Evolutionary conservation across 768 basidiomycete species (phyloP).

Genomic region (Termitomyces sp.): DNA sequence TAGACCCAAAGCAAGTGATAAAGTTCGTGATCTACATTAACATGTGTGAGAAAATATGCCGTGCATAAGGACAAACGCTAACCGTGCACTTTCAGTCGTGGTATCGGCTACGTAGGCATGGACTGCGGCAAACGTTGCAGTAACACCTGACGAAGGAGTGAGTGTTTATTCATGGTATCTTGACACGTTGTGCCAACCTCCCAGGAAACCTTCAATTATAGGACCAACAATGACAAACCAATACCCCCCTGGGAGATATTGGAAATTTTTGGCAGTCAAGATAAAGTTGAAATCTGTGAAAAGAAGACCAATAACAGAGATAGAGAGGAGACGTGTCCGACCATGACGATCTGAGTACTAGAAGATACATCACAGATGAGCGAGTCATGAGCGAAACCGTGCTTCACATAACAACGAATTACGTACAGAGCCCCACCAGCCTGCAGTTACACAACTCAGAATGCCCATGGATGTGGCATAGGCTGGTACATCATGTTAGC

Average conservation of each 20-base stretch:
- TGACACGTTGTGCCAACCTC: constrained; percentile 43
- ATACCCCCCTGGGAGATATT: constrained; percentile 72
- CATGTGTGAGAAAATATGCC: not conserved
- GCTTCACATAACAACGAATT: not conserved
- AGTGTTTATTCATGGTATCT: not conserved
- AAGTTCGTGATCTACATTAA: constrained; percentile 48
- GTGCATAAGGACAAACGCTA: not conserved
- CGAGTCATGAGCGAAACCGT: not conserved
- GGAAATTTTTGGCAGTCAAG: constrained; percentile 53
- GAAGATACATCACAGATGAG: not conserved
- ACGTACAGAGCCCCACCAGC: constrained; percentile 82
- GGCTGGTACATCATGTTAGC: constrained; percentile 32
- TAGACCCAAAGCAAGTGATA: constrained; percentile 64
- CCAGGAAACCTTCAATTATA: constrained; percentile 62
- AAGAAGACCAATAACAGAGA: constrained; percentile 58
- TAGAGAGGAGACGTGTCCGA: constrained; percentile 56
- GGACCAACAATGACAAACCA: constrained; percentile 71
- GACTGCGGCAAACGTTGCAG: constrained; percentile 43
- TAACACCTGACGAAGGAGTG: constrained; percentile 31
- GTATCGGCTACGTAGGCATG: constrained; percentile 73
- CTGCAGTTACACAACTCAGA: constrained; percentile 72
- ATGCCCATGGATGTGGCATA: constrained; percentile 65
- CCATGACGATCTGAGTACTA: constrained; percentile 79
- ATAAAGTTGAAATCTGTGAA: constrained; percentile 64
- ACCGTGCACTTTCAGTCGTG: constrained; percentile 52